phyloP scores from a whole-genome alignment of 192 early-diverging fungal species.

The Haplosporangium gracile region DNA sequence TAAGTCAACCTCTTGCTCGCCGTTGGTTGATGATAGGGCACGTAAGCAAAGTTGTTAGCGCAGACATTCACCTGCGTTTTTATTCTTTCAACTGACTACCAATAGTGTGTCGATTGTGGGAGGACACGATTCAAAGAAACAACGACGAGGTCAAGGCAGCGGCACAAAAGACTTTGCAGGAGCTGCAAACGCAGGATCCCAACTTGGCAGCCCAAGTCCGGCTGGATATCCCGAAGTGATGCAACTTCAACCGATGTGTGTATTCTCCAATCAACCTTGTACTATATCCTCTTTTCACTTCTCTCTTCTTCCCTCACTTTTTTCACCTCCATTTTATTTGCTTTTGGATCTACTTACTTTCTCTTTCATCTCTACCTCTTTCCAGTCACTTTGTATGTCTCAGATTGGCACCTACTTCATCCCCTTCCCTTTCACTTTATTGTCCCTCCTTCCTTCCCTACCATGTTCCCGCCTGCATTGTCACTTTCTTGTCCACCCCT shows the following conservation, averaged over 20 bases:
- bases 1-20: background rate
- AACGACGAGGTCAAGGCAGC: constrained; percentile 61
- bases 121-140: constrained; percentile 61
- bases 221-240: constrained; percentile 27
- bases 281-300: background rate
- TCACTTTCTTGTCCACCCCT: background rate
- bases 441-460: background rate
- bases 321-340: background rate
- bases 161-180: constrained; percentile 30
- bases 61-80: background rate
- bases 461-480: background rate
- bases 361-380: background rate
- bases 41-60: background rate
- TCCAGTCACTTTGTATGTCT: background rate
- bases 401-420: background rate
- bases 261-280: background rate
- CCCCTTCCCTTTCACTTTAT: background rate
- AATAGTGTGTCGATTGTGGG: constrained; percentile 62
- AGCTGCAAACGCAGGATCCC: constrained; percentile 18
- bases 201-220: constrained; percentile 31
- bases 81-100: background rate
- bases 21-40: background rate
- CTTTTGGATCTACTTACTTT: too few relatives aligned
- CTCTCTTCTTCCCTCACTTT: background rate
- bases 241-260: background rate